phyloP scores from a whole-genome alignment of 176 grass and related monocot genomes.

The Dactylis glomerata region DNA sequence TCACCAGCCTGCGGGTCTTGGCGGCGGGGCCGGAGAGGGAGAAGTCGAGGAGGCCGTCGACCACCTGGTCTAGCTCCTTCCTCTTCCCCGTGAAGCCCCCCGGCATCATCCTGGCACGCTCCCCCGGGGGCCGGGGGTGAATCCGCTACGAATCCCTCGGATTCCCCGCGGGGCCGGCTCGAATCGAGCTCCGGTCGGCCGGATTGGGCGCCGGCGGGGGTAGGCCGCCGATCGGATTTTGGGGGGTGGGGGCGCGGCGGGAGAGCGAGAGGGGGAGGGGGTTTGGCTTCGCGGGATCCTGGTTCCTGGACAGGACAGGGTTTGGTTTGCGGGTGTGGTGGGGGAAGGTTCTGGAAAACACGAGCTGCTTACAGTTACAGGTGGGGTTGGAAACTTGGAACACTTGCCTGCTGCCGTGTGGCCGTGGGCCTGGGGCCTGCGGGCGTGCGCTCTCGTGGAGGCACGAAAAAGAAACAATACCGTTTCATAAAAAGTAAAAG shows the following conservation, averaged over 20 bases:
- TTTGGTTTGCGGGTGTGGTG: conserved; percentile 21
- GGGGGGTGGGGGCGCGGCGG: conserved; percentile 1
- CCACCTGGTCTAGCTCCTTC: conserved; percentile 63
- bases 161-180: neutral
- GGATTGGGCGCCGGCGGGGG: neutral
- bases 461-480: too few relatives aligned
- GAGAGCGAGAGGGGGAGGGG: neutral
- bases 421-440: too few relatives aligned
- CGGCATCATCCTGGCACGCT: conserved; percentile 20
- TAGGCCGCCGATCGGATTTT: neutral
- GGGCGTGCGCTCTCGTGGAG: too few relatives aligned
- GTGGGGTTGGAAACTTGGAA: too few relatives aligned
- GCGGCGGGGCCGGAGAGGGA: conserved; percentile 50
- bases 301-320: neutral
- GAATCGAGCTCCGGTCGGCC: neutral
- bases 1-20: conserved; percentile 67
- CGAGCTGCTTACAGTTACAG: too few relatives aligned
- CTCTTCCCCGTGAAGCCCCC: conserved; percentile 63
- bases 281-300: conserved; percentile 28
- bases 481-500: too few relatives aligned
- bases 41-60: conserved; percentile 53
- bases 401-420: too few relatives aligned
- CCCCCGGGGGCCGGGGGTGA: neutral
- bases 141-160: neutral
- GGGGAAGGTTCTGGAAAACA: too few relatives aligned